Conservation (phyloP, 352 stramenopile species). For the Pythium scleroteichum region DNA sequence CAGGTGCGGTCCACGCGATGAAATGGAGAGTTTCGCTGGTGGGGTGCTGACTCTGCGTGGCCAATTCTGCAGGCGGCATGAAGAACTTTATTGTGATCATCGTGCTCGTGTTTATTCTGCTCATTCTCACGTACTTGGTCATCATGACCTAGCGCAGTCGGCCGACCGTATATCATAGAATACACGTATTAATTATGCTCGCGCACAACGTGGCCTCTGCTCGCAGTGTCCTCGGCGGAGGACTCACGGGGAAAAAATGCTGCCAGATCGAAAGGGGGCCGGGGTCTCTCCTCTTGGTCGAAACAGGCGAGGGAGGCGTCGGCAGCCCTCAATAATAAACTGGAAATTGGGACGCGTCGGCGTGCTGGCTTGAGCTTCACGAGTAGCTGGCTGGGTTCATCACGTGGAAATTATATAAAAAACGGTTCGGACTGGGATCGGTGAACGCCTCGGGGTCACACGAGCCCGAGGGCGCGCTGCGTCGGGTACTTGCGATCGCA, state of each 20-base stretch:
- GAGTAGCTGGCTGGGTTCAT: neutral
- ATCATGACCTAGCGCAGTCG: constrained; percentile 69
- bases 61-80: constrained; percentile 68
- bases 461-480: constrained; percentile 59
- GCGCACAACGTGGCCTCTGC: neutral
- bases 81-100: constrained; percentile 89
- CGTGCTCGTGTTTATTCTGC: constrained; percentile 78
- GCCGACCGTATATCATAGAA: constrained; percentile 27
- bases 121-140: constrained; percentile 86
- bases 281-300: too few species aligned
- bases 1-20: too few species aligned
- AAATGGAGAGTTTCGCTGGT: too few species aligned
- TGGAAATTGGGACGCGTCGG: neutral
- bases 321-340: neutral
- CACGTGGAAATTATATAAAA: constrained; percentile 8
- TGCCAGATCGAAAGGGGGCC: too few species aligned
- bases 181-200: constrained; percentile 29
- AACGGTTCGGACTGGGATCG: neutral
- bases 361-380: neutral
- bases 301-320: neutral
- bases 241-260: too few species aligned
- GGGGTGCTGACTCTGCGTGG: neutral
- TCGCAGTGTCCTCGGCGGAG: too few species aligned
- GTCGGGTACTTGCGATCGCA: constrained; percentile 85
- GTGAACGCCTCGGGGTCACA: constrained; percentile 23